phyloP scores from a whole-genome alignment of 2,329 filamentous ascomycete genomes.

The Fusarium devonianum region DNA sequence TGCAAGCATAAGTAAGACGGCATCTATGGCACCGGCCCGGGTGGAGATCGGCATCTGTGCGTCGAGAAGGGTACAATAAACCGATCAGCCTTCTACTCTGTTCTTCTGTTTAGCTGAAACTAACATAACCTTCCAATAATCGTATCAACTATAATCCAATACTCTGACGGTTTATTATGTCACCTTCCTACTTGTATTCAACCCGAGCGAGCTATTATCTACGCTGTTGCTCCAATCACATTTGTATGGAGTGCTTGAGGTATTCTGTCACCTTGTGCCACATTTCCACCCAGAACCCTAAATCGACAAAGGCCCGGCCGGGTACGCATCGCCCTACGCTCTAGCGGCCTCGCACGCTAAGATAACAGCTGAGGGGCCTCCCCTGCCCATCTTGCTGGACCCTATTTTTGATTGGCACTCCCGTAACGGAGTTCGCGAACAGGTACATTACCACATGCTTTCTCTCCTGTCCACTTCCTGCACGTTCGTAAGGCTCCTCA shows the following conservation, averaged over 20 bases:
- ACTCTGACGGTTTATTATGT: no score
- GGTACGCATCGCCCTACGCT: conserved; percentile 2
- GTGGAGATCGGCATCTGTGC: conserved; percentile 14
- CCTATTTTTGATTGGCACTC: not conserved
- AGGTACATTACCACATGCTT: conserved; percentile 12
- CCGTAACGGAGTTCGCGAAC: not conserved
- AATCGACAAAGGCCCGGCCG: conserved; percentile 6
- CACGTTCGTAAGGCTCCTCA: no score
- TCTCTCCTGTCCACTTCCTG: not conserved
- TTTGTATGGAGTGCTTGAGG: not conserved
- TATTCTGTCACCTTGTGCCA: conserved; percentile 4
- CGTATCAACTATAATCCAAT: no score
- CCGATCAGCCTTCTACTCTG: no score
- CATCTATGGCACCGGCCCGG: conserved; percentile 22
- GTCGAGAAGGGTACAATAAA: no score
- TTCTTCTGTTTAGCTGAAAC: no score
- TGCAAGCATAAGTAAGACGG: conserved; percentile 21
- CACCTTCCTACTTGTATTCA: no score
- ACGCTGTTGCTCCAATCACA: not conserved
- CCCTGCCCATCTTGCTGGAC: conserved; percentile 4
- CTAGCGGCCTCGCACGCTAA: conserved; percentile 12
- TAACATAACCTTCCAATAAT: no score
- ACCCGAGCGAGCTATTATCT: no score
- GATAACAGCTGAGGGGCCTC: conserved; percentile 4
- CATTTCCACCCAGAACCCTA: not conserved